Base-by-base conservation (phyloP, 495 filamentous ascomycete genomes). In the Xylaria intraflava region DNA sequence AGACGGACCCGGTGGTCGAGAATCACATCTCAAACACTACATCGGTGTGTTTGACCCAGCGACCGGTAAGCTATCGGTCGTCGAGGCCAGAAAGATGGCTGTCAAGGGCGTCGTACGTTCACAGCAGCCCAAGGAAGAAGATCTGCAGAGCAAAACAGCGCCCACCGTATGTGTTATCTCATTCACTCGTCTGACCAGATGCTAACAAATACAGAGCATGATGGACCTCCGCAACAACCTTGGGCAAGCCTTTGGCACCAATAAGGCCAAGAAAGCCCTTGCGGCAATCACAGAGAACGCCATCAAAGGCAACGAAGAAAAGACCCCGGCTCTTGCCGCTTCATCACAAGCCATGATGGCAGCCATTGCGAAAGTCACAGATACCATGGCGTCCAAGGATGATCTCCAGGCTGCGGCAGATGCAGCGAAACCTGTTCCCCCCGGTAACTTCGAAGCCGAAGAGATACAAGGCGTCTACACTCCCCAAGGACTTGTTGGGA, bases 241-340 rank as follows among this genome's bases (percentile, higher is more conserved):
- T 5, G 93, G 90, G 55, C 81, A 89, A 61, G 83, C 85, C 44
- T 98, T 98, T 72, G 94, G 93, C 58, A 95, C 90, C 30, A 94
- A 89, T 73, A 94, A 94, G 72, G 83, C 94, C 2, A 86, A 87
- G 75, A 95, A 95, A 70, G 86, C 86, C 1, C 83, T 92, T 53
- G 80, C 79, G 23, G 83, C 85, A 29, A 72, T 86, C 45, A 84
- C 87, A 20, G 83, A 88, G 63, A 95, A 95, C 58, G 87, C 88
- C 35, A 89, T 95, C 55, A 61, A 67, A 16, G 68, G 69, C 33
- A 47, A 55, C 48, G 64, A 77, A 38, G 48, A 69, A 66, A 20
- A 72, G 73, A 20, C 68, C 69, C 6, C 72, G 73, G 29, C 68
- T 74, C 68, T 86, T 44, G 77, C 77, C 60, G 68, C 78, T 16